A percentile compares a stretch with the other conserved stretches of the same genome.
phyloP scores from a whole-genome alignment of 148 eudicot genomes.

The Pouteria glomerata region DNA sequence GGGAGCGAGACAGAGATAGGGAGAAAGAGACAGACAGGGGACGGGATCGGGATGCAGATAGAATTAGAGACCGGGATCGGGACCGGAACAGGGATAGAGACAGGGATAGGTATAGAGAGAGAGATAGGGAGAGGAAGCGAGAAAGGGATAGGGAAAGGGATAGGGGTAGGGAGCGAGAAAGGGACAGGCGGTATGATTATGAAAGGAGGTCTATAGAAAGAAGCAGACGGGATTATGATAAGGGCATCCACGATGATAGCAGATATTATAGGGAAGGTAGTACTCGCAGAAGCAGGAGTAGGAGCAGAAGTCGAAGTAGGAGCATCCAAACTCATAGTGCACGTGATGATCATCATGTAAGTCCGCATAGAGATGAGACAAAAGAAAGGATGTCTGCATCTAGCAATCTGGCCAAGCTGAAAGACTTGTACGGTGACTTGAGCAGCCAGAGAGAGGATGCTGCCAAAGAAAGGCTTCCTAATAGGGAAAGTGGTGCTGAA shows the following conservation, averaged over 20 bases:
- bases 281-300: constrained; percentile 48
- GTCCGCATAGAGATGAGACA: constrained; percentile 37
- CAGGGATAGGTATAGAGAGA: constrained; percentile 39
- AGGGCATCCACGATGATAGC: constrained; percentile 24
- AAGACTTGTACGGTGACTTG: constrained; percentile 77
- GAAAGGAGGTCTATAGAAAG: constrained; percentile 52
- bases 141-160: constrained; percentile 39
- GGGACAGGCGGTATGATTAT: constrained; percentile 58
- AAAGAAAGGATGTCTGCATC: constrained; percentile 51
- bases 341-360: constrained; percentile 26
- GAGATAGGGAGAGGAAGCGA: constrained; percentile 31
- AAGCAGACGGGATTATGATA: constrained; percentile 58
- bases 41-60: constrained; percentile 23
- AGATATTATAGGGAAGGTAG: constrained; percentile 31
- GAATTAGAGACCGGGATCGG: constrained; percentile 23
- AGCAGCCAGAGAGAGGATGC: constrained; percentile 44
- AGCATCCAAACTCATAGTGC: constrained; percentile 42
- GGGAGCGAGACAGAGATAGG: too few species aligned
- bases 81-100: constrained; percentile 34
- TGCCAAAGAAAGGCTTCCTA: constrained; percentile 29
- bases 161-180: too few species aligned
- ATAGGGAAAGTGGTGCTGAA: constrained; percentile 52
- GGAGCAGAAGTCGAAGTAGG: constrained; percentile 56
- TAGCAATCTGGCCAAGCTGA: constrained; percentile 83
- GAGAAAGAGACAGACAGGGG: too few species aligned